Conservation (phyloP, 2,329 filamentous ascomycete species). For the Xylaria sp. region DNA sequence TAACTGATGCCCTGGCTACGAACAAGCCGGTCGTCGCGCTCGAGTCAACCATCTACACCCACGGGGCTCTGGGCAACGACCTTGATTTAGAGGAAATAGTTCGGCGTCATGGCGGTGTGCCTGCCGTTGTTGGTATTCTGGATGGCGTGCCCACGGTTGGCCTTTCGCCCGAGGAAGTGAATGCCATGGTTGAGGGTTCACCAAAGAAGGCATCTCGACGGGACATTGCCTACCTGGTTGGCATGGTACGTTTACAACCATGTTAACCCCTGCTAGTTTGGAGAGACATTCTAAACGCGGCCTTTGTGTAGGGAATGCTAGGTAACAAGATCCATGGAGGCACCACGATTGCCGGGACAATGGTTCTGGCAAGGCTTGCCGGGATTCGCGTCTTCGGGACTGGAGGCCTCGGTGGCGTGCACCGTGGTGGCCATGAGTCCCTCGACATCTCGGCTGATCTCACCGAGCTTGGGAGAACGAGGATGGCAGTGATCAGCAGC, state of each 20-base stretch:
- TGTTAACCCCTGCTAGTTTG: slow-evolving; percentile 1
- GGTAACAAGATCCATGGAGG: slow-evolving; percentile 79
- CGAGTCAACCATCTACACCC: slow-evolving; percentile 96
- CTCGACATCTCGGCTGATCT: slow-evolving; percentile 96
- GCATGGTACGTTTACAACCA: slow-evolving; percentile 61
- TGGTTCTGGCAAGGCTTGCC: slow-evolving; percentile 82
- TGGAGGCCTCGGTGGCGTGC: slow-evolving; percentile 91
- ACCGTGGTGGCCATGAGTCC: slow-evolving; percentile 80
- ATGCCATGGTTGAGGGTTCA: slow-evolving; percentile 68
- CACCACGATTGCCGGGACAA: slow-evolving; percentile 91
- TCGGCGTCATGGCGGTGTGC: slow-evolving; percentile 77
- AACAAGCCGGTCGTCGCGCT: slow-evolving; percentile 86
- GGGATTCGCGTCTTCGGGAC: slow-evolving; percentile 94
- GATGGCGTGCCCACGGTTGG: slow-evolving; percentile 84
- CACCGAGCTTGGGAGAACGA: slow-evolving; percentile 87
- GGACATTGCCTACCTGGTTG: slow-evolving; percentile 81
- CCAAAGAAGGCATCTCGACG: slow-evolving; percentile 85
- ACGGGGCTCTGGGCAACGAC: slow-evolving; percentile 78
- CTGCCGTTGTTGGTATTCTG: slow-evolving; percentile 88
- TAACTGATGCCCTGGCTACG: slow-evolving; percentile 72
- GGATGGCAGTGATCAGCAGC: slow-evolving; percentile 84
- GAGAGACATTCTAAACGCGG: slow-evolving; percentile 13
- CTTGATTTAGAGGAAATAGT: slow-evolving; percentile 78
- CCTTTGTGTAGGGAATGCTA: slow-evolving; percentile 55
- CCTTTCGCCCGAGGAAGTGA: slow-evolving; percentile 71